A percentile compares a stretch with the other conserved stretches of the same genome.
Evolutionary conservation across 805 yeast species (phyloP).

Genomic region (Candida fluviatilis): DNA sequence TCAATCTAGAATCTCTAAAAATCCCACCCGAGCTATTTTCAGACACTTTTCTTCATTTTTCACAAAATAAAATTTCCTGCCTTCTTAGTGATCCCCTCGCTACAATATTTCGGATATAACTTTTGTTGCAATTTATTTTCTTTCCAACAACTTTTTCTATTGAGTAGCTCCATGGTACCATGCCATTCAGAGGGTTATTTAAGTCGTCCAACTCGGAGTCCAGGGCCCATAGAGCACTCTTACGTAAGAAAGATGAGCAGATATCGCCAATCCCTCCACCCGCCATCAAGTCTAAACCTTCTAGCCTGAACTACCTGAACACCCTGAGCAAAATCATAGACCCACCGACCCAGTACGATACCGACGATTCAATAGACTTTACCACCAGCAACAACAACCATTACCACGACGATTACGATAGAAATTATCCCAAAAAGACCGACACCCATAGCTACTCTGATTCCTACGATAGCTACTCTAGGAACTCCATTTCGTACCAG

Average conservation of each 20-base stretch:
- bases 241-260: neutral
- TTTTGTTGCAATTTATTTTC: too few relatives aligned
- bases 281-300: neutral
- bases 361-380: neutral
- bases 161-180: neutral
- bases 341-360: too few relatives aligned
- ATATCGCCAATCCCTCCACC: neutral
- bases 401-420: neutral
- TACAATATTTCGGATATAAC: too few relatives aligned
- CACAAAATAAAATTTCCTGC: too few relatives aligned
- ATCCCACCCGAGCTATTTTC: too few relatives aligned
- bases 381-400: neutral
- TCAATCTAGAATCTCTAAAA: too few relatives aligned
- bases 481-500: neutral
- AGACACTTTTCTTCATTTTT: too few relatives aligned
- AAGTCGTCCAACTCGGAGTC: neutral
- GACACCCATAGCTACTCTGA: neutral
- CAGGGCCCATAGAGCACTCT: conserved; percentile 1
- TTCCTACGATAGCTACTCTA: neutral
- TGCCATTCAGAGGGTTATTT: conserved; percentile 2
- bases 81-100: too few relatives aligned
- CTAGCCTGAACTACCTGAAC: neutral
- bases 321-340: too few relatives aligned
- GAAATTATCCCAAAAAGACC: neutral
- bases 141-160: too few relatives aligned